Percentiles rank a stretch among this genome's conserved stretches.
These are phyloP conservation scores for Wallacemonas sp. DNA, from an alignment of 208 protist genomes.

Conservation along the genomic window DNA sequence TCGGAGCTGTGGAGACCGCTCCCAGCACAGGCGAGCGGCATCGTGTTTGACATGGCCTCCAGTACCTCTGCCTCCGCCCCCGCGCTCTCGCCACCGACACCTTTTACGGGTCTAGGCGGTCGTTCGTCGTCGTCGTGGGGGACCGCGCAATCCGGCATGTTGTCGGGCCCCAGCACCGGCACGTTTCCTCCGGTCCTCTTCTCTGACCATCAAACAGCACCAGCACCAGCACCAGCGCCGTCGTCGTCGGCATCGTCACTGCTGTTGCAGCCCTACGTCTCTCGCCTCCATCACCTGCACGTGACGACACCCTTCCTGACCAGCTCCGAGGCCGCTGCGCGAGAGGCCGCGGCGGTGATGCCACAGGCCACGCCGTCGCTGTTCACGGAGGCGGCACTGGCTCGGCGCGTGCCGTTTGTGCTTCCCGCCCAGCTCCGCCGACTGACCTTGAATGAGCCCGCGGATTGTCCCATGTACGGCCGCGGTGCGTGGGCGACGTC, in stretches of 20 bases:
- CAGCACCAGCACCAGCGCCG: background rate
- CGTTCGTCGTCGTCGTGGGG: background rate
- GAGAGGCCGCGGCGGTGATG: background rate
- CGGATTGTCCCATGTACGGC: background rate
- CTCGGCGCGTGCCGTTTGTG: background rate
- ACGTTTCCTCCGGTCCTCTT: background rate
- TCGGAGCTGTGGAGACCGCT: slow-evolving; percentile 4
- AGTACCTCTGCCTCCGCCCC: too few relatives aligned
- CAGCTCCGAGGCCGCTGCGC: background rate
- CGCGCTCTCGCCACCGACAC: background rate
- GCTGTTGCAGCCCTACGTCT: background rate
- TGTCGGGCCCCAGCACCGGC: background rate
- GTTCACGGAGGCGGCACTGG: background rate
- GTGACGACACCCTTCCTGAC: slow-evolving; percentile 10
- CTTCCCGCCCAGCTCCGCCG: background rate
- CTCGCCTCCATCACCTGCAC: background rate
- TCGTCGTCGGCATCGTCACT: background rate
- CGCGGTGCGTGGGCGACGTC: background rate
- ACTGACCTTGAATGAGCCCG: background rate
- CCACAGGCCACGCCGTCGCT: too few relatives aligned
- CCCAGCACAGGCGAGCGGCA: background rate
- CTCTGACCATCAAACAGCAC: too few relatives aligned
- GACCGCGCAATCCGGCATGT: background rate
- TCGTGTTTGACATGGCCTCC: too few relatives aligned
- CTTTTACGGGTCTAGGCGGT: background rate